Base-by-base conservation (phyloP, 805 yeast genomes). In the Zygotorulaspora sp. region DNA sequence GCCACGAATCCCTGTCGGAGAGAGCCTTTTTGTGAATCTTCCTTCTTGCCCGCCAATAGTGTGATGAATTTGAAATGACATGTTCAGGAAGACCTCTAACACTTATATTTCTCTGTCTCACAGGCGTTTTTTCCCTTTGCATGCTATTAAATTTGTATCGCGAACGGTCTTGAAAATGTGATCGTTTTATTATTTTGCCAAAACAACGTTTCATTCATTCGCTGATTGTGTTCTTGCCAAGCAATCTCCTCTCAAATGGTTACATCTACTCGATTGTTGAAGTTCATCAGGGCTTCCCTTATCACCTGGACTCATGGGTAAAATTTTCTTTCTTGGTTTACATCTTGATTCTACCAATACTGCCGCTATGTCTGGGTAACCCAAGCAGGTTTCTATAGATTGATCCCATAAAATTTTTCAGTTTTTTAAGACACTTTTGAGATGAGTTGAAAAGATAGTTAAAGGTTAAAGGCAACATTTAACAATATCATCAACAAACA, bases 1-100 rank as follows among this genome's bases (percentile, higher is more conserved):
- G 28, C 60, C 60, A 55, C 13, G 46, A 42, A 7, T 23, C 28
- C 8, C 21, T 13, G 7, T 21, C 30, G 11, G 27, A 21, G 8
- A 39, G 41, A 6, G 33, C 14, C 14, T 31, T 40, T 23, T 43
- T 39, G 15, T 22, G 20, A 1, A 47, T 26, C 2, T 32, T 12
- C 5, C 26, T 25, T 6, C 43, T 25, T 3, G 46, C 46, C 18
- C 35, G 27, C 32, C 40, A 39, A 20, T 43, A 43, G 7, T 26
- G 20, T 6, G 32, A 32, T 11, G 39, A 35, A 12, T 44, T 43
- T 19, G 30, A 30, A 18, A 14, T 31, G 19, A 26, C 16, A 4
- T 30, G 16, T 14, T 7, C 17, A 12, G 43, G 43, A 14, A 40
- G 33, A 12, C 43, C 43, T 26, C 43, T 30, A n/a, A 38, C 42